Percentiles rank a stretch among this genome's conserved stretches.
These are phyloP conservation scores for Alectoria sarmentosa DNA, from an alignment of 495 filamentous ascomycete species.

Conservation along the genomic window DNA sequence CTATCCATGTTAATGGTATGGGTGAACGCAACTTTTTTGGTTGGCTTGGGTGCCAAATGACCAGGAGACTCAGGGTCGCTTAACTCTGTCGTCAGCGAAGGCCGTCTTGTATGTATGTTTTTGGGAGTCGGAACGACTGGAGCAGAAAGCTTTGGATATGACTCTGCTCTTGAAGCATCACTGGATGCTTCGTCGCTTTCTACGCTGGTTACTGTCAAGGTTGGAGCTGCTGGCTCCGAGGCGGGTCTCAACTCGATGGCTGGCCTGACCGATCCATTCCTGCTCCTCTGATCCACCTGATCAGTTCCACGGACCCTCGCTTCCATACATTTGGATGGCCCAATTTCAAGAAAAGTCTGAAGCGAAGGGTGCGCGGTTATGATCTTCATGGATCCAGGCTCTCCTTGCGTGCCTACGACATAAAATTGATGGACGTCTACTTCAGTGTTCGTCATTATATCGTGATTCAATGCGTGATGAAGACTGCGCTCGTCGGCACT, in stretches of 20 bases:
- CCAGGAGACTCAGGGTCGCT: not conserved
- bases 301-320: constrained; percentile 14
- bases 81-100: constrained; percentile 23
- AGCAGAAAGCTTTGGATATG: not conserved
- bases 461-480: constrained; percentile 15
- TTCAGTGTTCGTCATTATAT: constrained; percentile 18
- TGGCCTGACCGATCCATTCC: constrained; percentile 6
- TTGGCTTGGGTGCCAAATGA: not conserved
- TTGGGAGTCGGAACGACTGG: constrained; percentile 6
- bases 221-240: constrained; percentile 14
- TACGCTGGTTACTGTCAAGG: constrained; percentile 5
- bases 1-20: constrained; percentile 29
- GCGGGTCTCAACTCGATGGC: constrained; percentile 2
- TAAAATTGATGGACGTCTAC: constrained; percentile 29
- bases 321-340: constrained; percentile 20
- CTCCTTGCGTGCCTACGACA: constrained; percentile 13
- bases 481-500: constrained; percentile 18
- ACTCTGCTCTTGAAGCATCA: constrained; percentile 7
- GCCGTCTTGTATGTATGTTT: constrained; percentile 11
- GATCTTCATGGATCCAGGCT: constrained; percentile 20
- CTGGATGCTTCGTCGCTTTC: constrained; percentile 9
- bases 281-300: not conserved
- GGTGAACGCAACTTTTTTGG: constrained; percentile 11
- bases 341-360: constrained; percentile 18
- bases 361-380: constrained; percentile 18